These are phyloP conservation scores for Tetradesmus obliquus DNA, from an alignment of 139 green algal genomes.

Conservation along the genomic window DNA sequence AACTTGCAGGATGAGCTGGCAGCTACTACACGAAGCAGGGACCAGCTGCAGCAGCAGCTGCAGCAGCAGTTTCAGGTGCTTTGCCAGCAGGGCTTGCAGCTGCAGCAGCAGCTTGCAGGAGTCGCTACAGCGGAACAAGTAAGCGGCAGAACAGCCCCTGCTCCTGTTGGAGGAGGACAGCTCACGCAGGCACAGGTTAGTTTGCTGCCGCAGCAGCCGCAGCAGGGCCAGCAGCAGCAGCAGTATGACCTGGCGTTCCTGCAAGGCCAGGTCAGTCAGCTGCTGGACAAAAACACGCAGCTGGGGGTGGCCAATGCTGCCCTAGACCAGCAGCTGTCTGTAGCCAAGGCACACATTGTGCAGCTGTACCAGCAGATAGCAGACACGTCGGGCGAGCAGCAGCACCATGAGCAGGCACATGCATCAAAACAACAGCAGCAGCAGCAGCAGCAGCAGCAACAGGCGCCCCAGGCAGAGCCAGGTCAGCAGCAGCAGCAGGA, in stretches of 20 bases:
- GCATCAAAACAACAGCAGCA: background rate
- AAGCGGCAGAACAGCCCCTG: background rate
- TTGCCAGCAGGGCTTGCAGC: slow-evolving; percentile 3
- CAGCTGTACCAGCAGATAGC: slow-evolving; percentile 9
- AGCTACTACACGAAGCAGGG: background rate
- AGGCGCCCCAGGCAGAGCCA: background rate
- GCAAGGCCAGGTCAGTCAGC: background rate
- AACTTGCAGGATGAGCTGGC: background rate
- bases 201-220: background rate
- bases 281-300: slow-evolving; percentile 4
- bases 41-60: slow-evolving; percentile 10
- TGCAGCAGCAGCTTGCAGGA: slow-evolving; percentile 23
- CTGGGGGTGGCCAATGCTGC: background rate
- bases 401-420: background rate
- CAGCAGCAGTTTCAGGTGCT: slow-evolving; percentile 20
- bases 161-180: background rate
- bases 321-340: slow-evolving; percentile 8
- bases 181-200: background rate
- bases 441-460: slow-evolving; percentile 11
- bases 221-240: background rate
- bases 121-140: background rate
- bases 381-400: background rate
- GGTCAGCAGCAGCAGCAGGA: background rate
- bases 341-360: background rate
- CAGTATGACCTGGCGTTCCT: background rate